Conservation (phyloP, 1,284 basidiomycete species). For the Sphaerobolus stellatus region DNA sequence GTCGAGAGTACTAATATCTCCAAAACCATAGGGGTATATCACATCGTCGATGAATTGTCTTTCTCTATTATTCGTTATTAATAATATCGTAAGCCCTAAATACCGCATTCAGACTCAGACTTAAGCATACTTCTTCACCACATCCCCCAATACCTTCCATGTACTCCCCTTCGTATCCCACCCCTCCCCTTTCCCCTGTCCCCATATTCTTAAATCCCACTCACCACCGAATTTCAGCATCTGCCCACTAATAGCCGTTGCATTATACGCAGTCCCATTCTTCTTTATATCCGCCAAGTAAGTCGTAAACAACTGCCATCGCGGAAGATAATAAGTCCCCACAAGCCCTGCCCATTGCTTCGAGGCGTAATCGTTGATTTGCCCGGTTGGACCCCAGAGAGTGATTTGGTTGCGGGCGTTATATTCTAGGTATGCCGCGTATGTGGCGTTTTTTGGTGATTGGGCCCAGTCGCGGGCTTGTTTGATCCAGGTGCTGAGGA, state of each 20-base stretch:
- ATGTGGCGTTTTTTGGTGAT: slow-evolving; percentile 25
- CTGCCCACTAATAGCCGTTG: slow-evolving; percentile 20
- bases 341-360: slow-evolving; percentile 47
- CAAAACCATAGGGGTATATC: no score
- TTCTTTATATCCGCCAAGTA: slow-evolving; percentile 33
- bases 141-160: slow-evolving; percentile 25
- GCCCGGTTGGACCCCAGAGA: slow-evolving; percentile 46
- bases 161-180: slow-evolving; percentile 28
- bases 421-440: slow-evolving; percentile 39
- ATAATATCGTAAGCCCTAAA: no score
- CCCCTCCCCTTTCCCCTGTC: slow-evolving; percentile 21
- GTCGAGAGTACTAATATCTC: no score
- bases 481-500: slow-evolving; percentile 39
- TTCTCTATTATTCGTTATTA: no score
- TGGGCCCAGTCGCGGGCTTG: slow-evolving; percentile 34
- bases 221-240: slow-evolving; percentile 35
- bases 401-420: slow-evolving; percentile 46
- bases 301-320: slow-evolving; percentile 39
- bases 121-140: no score
- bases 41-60: no score
- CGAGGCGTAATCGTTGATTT: slow-evolving; percentile 45
- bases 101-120: no score
- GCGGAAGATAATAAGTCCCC: slow-evolving; percentile 35
- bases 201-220: slow-evolving; percentile 32
- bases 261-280: slow-evolving; percentile 31